phyloP scores from a whole-genome alignment of 176 grass and related monocot genomes.

The Carex kokanica region DNA sequence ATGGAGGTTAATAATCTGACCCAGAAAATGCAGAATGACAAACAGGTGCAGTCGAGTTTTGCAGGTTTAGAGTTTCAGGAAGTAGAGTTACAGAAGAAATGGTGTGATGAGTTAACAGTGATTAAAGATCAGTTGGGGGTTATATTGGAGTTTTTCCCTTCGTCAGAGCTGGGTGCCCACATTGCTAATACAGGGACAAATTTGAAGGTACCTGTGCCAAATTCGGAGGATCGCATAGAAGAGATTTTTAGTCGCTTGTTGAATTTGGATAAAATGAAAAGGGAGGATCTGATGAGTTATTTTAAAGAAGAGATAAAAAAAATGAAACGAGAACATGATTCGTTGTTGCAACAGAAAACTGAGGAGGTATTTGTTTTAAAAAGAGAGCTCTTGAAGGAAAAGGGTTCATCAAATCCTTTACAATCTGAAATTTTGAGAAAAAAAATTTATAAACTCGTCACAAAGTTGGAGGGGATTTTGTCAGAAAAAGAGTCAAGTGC shows the following conservation, averaged over 20 bases:
- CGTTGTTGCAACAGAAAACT: constrained; percentile 31
- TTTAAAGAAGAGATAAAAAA: constrained; percentile 38
- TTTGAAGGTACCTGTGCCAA: not conserved
- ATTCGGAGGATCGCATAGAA: constrained; percentile 16
- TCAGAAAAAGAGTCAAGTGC: constrained; percentile 16
- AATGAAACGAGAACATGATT: constrained; percentile 39
- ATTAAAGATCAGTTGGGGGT: constrained; percentile 23
- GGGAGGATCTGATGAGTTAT: constrained; percentile 33
- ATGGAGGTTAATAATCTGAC: not conserved
- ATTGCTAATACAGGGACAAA: constrained; percentile 29
- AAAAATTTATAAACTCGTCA: constrained; percentile 25
- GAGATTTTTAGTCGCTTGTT: constrained; percentile 23
- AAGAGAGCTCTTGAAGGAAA: constrained; percentile 35
- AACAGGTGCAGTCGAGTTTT: not conserved
- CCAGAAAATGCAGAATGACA: not conserved
- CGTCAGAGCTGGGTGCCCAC: constrained; percentile 7
- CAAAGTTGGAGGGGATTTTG: constrained; percentile 27
- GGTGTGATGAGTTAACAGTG: constrained; percentile 5
- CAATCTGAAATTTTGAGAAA: constrained; percentile 27
- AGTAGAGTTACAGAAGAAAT: constrained; percentile 16
- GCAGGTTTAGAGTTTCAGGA: not conserved
- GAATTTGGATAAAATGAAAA: constrained; percentile 32
- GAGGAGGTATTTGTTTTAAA: constrained; percentile 35
- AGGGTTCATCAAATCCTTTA: constrained; percentile 24
- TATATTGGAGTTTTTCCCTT: constrained; percentile 16